Evolutionary conservation across 495 filamentous ascomycete genomes (phyloP).

Genomic region (Penicillium canariense): DNA sequence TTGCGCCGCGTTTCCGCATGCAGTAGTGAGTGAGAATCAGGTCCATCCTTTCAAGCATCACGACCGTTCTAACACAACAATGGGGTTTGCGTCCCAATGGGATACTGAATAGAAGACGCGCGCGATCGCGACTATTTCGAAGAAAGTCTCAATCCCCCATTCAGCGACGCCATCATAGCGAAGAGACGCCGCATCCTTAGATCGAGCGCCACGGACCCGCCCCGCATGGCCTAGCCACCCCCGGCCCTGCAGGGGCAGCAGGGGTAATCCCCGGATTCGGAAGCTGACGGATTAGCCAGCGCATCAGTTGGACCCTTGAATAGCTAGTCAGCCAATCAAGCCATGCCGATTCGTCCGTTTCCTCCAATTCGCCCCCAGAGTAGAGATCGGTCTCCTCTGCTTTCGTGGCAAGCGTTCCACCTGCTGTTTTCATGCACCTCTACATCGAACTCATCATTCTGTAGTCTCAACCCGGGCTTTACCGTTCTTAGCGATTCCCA

Average conservation of each 20-base stretch:
- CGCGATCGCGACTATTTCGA: too few relatives aligned
- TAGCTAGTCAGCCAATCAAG: not conserved
- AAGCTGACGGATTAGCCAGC: not conserved
- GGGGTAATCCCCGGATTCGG: constrained; percentile 15
- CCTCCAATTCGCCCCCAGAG: not conserved
- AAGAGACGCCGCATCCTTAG: not conserved
- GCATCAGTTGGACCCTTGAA: too few relatives aligned
- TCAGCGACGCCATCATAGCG: not conserved
- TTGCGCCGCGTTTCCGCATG: not conserved
- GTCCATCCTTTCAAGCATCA: too few relatives aligned
- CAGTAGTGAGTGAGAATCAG: not conserved
- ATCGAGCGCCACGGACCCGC: not conserved
- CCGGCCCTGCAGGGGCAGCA: not conserved
- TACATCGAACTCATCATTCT: not conserved
- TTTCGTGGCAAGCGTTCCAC: not conserved
- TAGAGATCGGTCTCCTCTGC: not conserved
- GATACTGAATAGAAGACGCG: too few relatives aligned
- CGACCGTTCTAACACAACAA: too few relatives aligned
- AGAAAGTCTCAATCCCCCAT: not conserved
- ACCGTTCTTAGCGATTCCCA: constrained; percentile 1
- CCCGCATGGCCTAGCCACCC: not conserved
- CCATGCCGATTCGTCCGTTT: not conserved
- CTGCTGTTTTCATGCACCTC: constrained; percentile 18
- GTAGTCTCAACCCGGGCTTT: not conserved
- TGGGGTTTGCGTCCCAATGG: too few relatives aligned